A percentile compares a stretch with the other conserved stretches of the same genome.
Conservation (phyloP, 2,329 filamentous ascomycete species). For the Scedosporium boydii region DNA sequence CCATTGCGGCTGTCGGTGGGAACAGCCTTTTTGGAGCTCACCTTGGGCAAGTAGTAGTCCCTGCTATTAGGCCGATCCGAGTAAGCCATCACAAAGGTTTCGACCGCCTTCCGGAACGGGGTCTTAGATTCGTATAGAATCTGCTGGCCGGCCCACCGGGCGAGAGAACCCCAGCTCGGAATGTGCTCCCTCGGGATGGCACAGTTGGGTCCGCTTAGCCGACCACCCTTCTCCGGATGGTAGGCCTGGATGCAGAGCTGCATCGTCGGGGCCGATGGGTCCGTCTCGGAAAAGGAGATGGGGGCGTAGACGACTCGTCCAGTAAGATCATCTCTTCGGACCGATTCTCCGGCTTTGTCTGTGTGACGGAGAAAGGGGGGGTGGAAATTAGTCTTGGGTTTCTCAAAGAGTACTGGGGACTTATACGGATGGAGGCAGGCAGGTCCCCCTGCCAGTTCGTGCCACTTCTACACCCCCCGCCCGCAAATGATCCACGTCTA, state of each 20-base stretch:
- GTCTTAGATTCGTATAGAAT: constrained; percentile 22
- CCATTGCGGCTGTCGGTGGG: not conserved
- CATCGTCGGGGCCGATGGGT: constrained; percentile 3
- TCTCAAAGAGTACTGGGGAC: not conserved
- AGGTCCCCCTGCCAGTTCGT: not conserved
- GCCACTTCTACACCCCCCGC: not conserved
- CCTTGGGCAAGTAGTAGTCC: constrained; percentile 27
- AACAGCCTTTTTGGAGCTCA: constrained; percentile 20
- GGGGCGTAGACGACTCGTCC: constrained; percentile 1
- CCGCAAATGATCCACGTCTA: not conserved
- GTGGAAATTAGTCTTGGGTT: not conserved
- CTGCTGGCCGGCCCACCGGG: constrained; percentile 27
- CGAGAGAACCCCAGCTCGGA: constrained; percentile 23
- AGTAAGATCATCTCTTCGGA: constrained; percentile 5
- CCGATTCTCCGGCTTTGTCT: not conserved
- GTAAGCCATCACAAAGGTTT: constrained; percentile 28
- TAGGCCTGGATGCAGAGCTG: constrained; percentile 2
- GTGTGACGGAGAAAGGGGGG: not conserved
- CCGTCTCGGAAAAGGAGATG: constrained; percentile 4
- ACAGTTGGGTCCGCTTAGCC: constrained; percentile 2
- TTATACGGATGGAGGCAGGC: not conserved
- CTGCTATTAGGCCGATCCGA: constrained; percentile 14
- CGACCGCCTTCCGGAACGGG: constrained; percentile 21
- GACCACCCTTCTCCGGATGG: not conserved
- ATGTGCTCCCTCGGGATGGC: constrained; percentile 24